Conservation (phyloP, 257 asterid genomes). For the Thymus quinquecostatus region DNA sequence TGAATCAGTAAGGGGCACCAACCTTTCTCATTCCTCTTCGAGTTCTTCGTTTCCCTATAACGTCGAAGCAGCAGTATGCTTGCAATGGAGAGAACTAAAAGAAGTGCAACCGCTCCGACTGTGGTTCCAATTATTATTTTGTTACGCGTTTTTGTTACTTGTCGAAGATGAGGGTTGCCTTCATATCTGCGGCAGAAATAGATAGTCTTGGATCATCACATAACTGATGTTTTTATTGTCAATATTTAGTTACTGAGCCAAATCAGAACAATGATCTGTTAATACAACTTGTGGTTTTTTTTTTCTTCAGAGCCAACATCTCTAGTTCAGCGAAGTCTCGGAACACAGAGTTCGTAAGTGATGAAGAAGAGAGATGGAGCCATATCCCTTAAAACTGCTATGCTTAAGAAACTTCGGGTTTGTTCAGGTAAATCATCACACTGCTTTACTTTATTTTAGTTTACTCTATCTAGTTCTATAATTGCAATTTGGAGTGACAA, state of each 20-base stretch:
- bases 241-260: not conserved
- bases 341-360: not conserved
- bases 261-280: not conserved
- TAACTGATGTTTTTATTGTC: not conserved
- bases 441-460: too few relatives aligned
- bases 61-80: slow-evolving; percentile 55
- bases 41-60: slow-evolving; percentile 45
- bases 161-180: slow-evolving; percentile 70
- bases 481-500: not conserved
- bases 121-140: slow-evolving; percentile 58
- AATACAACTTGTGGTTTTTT: not conserved
- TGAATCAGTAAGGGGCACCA: slow-evolving; percentile 7
- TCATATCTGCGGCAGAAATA: slow-evolving; percentile 57
- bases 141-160: slow-evolving; percentile 43
- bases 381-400: not conserved
- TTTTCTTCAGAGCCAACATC: not conserved
- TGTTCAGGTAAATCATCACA: too few relatives aligned
- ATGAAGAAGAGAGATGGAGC: not conserved
- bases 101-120: slow-evolving; percentile 57
- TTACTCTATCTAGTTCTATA: not conserved
- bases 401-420: not conserved
- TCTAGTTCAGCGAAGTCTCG: not conserved
- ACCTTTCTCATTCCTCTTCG: slow-evolving; percentile 55
- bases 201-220: slow-evolving; percentile 19
- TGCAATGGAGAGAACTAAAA: slow-evolving; percentile 57